Evolutionary conservation across 2,329 filamentous ascomycete genomes (phyloP).

Genomic region (Aspergillus pseudoviridinutans): DNA sequence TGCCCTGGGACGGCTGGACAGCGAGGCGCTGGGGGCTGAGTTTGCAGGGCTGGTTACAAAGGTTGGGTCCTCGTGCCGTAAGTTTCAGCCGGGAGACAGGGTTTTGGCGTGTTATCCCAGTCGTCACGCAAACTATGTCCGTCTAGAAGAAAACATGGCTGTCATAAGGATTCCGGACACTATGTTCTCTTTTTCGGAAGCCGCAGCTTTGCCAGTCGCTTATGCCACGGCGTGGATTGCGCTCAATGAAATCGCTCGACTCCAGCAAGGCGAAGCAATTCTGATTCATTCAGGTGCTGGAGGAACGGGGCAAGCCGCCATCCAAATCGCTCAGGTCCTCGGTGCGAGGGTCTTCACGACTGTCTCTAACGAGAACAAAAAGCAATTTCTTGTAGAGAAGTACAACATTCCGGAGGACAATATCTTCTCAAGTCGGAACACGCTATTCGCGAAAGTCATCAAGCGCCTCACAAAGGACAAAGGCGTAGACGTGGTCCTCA

Average conservation of each 20-base stretch:
- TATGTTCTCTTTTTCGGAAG: neutral
- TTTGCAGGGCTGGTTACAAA: constrained; percentile 1
- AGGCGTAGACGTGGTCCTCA: constrained; percentile 24
- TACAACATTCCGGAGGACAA: constrained; percentile 19
- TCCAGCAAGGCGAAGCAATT: constrained; percentile 17
- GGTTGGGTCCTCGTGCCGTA: neutral
- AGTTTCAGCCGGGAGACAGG: constrained; percentile 23
- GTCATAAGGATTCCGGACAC: neutral
- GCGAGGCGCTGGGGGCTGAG: neutral
- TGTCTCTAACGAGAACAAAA: constrained; percentile 21
- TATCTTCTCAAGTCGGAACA: constrained; percentile 25
- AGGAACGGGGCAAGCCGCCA: constrained; percentile 26
- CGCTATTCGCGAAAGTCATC: constrained; percentile 19
- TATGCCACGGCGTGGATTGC: constrained; percentile 5
- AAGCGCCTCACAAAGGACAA: constrained; percentile 13
- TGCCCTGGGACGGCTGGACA: neutral
- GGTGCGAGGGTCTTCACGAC: constrained; percentile 23
- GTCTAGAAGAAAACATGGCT: constrained; percentile 11
- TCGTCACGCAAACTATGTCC: constrained; percentile 22
- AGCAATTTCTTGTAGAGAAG: constrained; percentile 18
- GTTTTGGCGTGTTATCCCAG: constrained; percentile 27
- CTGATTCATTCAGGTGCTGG: constrained; percentile 27
- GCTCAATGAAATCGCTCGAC: constrained; percentile 9
- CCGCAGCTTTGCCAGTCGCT: constrained; percentile 3
- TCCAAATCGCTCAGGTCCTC: constrained; percentile 22